phyloP scores from a whole-genome alignment of 768 basidiomycete species.

The Suillus lakei region DNA sequence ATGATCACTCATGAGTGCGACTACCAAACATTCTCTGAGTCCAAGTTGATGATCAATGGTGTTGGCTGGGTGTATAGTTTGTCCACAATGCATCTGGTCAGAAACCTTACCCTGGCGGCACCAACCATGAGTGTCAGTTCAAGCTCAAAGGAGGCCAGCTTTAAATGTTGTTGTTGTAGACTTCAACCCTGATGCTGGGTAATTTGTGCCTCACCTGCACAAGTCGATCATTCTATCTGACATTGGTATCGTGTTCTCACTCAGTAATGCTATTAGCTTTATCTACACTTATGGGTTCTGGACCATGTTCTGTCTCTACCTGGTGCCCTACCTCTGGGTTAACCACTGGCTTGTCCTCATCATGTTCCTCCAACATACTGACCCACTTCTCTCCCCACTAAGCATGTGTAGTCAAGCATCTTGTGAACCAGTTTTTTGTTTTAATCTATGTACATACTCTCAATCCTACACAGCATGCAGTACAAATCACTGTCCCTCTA shows the following conservation, averaged over 20 bases:
- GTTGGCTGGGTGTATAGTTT: constrained; percentile 92
- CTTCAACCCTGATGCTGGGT: constrained; percentile 75
- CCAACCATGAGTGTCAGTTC: constrained; percentile 66
- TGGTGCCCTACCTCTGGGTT: constrained; percentile 92
- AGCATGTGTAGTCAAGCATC: too few species aligned
- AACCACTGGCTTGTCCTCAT: constrained; percentile 96
- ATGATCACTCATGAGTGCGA: constrained; percentile 94
- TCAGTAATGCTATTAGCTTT: constrained; percentile 57
- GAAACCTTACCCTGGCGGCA: constrained; percentile 71
- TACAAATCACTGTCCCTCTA: too few species aligned
- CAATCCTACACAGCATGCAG: too few species aligned
- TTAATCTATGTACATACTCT: too few species aligned
- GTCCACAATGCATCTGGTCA: constrained; percentile 87
- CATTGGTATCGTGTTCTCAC: constrained; percentile 77
- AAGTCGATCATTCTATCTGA: constrained; percentile 83
- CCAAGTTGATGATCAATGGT: constrained; percentile 86
- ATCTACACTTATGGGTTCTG: constrained; percentile 66
- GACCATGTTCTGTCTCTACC: constrained; percentile 78
- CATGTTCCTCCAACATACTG: constrained; percentile 98
- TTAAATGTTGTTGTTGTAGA: constrained; percentile 47
- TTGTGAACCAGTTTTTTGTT: too few species aligned
- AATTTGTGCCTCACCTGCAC: constrained; percentile 83
- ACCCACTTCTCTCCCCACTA: constrained; percentile 94
- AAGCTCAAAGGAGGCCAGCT: background rate
- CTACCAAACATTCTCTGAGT: constrained; percentile 94